Base-by-base conservation (phyloP, 2,329 filamentous ascomycete species). In the Scorias spongiosa region DNA sequence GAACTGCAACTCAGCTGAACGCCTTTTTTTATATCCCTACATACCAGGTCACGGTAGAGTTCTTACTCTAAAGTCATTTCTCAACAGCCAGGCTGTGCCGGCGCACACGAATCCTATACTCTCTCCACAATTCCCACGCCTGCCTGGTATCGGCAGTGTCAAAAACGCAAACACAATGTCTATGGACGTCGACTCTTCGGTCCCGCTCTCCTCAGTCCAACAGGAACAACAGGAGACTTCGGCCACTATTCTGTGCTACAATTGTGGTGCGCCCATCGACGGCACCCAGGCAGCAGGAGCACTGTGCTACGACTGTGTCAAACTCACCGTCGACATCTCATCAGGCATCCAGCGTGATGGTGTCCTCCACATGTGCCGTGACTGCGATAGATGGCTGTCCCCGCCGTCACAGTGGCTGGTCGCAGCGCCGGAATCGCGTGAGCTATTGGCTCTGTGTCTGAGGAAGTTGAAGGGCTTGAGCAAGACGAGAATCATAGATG, bases 241-340 rank as follows among this genome's bases (percentile, higher is more conserved):
- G 15, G 58, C 59, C 47, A 84, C 80, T n/a, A 94, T 96, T 60
- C 82, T 98, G 46, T 98, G 91, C 67, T 94, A 86, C 70, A 94
- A 96, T 72, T 98, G 91, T 65, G 91, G 89, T 59, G 87, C 85
- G 48, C 81, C 89, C 34, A 94, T 98, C 57, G 88, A 95, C 65
- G 91, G 91, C 63, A 94, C 87, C 14, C 78, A 79, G 11, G 74
- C 84, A 20, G 80, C 83, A 43, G 87, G 87, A 49, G 88, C 91
- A 36, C 80, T 95, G 45, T 98, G 91, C 69, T 86, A 86, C 64
- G 89, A 96, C 70, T 96, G 91, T 65, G 79, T 96, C 61, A 94
- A 93, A 64, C 76, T 93, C 54, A 93, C 87, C 41, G 78, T 93
- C 65, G 91, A 98, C 66, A 89, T 95, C 54, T 93, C 88, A 20